Evolutionary conservation across 1,284 basidiomycete genomes (phyloP).

Genomic region (Ganoderma meredithae): DNA sequence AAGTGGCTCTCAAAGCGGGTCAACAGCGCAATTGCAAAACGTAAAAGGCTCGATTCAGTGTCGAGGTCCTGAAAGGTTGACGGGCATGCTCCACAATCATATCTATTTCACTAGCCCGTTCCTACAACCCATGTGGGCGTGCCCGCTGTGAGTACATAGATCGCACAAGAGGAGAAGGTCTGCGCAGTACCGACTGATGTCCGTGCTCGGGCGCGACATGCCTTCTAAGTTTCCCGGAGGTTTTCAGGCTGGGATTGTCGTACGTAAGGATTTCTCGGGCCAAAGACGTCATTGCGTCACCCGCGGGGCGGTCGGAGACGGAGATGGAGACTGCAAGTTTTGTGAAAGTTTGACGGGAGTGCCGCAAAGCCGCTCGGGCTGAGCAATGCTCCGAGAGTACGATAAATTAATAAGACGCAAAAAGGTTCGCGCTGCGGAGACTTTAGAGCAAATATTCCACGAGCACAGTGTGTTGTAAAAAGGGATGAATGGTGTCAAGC

Average conservation of each 20-base stretch:
- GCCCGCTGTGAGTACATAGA: background rate
- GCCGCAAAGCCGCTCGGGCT: background rate
- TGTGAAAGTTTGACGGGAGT: background rate
- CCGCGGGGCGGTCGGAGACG: conserved; percentile 1
- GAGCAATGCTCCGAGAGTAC: background rate
- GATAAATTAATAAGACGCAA: background rate
- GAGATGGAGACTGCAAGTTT: conserved; percentile 1
- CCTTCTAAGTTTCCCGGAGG: conserved; percentile 14
- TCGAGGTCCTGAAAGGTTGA: background rate
- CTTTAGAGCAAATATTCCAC: background rate
- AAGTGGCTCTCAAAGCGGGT: background rate
- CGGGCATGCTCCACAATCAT: background rate
- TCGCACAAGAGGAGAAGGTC: conserved; percentile 9
- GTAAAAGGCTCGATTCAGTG: background rate
- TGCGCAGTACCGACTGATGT: background rate
- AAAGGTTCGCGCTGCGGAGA: background rate
- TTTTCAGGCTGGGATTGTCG: conserved; percentile 6
- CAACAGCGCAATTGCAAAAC: background rate
- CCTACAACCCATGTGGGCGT: background rate
- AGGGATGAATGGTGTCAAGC: background rate
- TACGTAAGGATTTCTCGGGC: background rate
- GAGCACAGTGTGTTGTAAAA: background rate
- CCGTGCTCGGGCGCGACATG: conserved; percentile 4
- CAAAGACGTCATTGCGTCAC: conserved; percentile 1
- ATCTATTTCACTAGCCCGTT: background rate